A percentile compares a stretch with the other conserved stretches of the same genome.
phyloP scores from a whole-genome alignment of 768 basidiomycete species.

The Termitomyces sp. region DNA sequence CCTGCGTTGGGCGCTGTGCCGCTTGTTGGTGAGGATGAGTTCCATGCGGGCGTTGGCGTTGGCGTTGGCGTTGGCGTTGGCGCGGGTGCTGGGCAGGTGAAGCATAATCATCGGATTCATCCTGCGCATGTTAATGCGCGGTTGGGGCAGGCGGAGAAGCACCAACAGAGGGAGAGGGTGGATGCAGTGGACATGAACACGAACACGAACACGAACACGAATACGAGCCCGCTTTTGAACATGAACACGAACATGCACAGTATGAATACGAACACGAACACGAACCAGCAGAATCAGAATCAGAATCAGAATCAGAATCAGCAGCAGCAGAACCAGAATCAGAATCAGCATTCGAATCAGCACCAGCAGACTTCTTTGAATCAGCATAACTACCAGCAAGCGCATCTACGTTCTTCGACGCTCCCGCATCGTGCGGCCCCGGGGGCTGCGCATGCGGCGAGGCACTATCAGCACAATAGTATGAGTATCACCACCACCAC shows the following conservation, averaged over 20 bases:
- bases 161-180: not conserved
- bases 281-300: slow-evolving; percentile 1
- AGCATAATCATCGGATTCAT: slow-evolving; percentile 15
- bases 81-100: slow-evolving; percentile 6
- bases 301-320: slow-evolving; percentile 3
- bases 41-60: slow-evolving; percentile 24
- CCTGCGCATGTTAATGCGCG: slow-evolving; percentile 16
- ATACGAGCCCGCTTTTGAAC: slow-evolving; percentile 14
- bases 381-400: slow-evolving; percentile 28
- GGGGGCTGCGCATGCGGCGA: slow-evolving; percentile 28
- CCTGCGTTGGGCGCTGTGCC: slow-evolving; percentile 20
- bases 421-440: slow-evolving; percentile 39
- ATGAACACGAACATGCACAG: slow-evolving; percentile 1
- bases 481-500: slow-evolving; percentile 34
- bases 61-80: too few relatives aligned
- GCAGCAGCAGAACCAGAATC: not conserved
- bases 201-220: slow-evolving; percentile 14
- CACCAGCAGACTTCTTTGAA: slow-evolving; percentile 3
- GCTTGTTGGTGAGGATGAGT: slow-evolving; percentile 35
- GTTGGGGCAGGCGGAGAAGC: slow-evolving; percentile 5
- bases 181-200: slow-evolving; percentile 13
- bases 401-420: slow-evolving; percentile 45
- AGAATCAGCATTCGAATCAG: slow-evolving; percentile 9
- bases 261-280: slow-evolving; percentile 12
- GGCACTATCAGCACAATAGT: slow-evolving; percentile 49